phyloP scores from a whole-genome alignment of 257 asterid species.

The Fraxinus cuspidata region DNA sequence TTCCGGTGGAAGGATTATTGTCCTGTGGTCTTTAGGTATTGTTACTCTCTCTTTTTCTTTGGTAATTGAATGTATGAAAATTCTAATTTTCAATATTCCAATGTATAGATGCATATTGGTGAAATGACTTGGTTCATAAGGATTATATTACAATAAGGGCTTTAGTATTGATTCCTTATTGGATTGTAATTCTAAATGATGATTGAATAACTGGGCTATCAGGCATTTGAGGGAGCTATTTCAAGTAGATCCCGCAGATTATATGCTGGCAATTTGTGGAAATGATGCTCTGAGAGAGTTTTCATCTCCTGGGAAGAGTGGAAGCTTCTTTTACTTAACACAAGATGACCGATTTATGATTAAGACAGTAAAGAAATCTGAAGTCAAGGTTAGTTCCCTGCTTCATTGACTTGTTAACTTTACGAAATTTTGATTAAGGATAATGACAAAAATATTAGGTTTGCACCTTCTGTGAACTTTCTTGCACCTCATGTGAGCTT shows the following conservation, averaged over 20 bases:
- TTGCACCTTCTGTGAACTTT: conserved; percentile 10
- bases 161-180: conserved; percentile 14
- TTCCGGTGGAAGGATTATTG: conserved; percentile 82
- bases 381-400: conserved; percentile 58
- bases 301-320: conserved; percentile 76
- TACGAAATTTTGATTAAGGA: not conserved
- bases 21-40: conserved; percentile 68
- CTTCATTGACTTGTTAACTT: conserved; percentile 24
- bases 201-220: conserved; percentile 17
- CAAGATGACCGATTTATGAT: conserved; percentile 70
- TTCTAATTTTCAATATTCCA: no score
- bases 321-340: conserved; percentile 69
- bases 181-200: conserved; percentile 15
- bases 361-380: conserved; percentile 68
- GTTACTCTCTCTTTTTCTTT: not conserved
- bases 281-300: conserved; percentile 66
- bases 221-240: conserved; percentile 64
- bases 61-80: not conserved
- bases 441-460: not conserved
- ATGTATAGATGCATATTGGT: not conserved
- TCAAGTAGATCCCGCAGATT: conserved; percentile 71
- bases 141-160: not conserved
- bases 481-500: not conserved
- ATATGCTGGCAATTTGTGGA: conserved; percentile 70
- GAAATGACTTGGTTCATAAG: not conserved